A percentile compares a stretch with the other conserved stretches of the same genome.
These are phyloP conservation scores for Testicularia cyperi DNA, from an alignment of 1,284 basidiomycete genomes.

Conservation along the genomic window DNA sequence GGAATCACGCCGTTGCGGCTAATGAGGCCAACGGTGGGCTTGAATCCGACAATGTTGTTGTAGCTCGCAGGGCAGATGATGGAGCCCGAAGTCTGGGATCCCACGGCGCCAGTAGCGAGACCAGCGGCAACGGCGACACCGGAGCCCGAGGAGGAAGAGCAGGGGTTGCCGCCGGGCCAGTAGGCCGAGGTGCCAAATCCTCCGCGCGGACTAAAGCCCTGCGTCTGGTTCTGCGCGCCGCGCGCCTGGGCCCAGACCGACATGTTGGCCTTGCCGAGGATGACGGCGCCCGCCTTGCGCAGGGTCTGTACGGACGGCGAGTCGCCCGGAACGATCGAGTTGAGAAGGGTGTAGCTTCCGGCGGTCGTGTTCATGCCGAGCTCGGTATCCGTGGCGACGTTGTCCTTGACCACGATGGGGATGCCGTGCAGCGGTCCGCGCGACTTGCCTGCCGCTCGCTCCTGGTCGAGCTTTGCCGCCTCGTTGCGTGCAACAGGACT, in stretches of 20 bases:
- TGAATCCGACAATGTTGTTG: slow-evolving; percentile 41
- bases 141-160: slow-evolving; percentile 70
- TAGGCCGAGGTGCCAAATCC: slow-evolving; percentile 70
- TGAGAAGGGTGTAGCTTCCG: slow-evolving; percentile 63
- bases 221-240: slow-evolving; percentile 63
- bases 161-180: slow-evolving; percentile 68
- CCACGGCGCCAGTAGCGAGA: slow-evolving; percentile 67
- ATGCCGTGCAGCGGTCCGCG: slow-evolving; percentile 71
- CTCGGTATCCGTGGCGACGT: slow-evolving; percentile 67
- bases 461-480: slow-evolving; percentile 63
- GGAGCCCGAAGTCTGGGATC: slow-evolving; percentile 65
- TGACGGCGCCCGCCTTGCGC: slow-evolving; percentile 70
- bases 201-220: slow-evolving; percentile 70
- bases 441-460: slow-evolving; percentile 64
- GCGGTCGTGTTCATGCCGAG: slow-evolving; percentile 69
- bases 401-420: slow-evolving; percentile 72
- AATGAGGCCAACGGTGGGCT: slow-evolving; percentile 33
- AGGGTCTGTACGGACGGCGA: slow-evolving; percentile 68
- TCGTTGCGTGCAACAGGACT: slow-evolving; percentile 67
- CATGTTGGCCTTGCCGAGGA: slow-evolving; percentile 64
- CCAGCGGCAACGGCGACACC: slow-evolving; percentile 69
- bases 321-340: slow-evolving; percentile 67
- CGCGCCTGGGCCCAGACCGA: slow-evolving; percentile 62
- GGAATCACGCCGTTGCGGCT: slow-evolving; percentile 32
- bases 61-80: slow-evolving; percentile 35